Base-by-base conservation (phyloP, 805 yeast species). In the Saccharomyces eubayanus region DNA sequence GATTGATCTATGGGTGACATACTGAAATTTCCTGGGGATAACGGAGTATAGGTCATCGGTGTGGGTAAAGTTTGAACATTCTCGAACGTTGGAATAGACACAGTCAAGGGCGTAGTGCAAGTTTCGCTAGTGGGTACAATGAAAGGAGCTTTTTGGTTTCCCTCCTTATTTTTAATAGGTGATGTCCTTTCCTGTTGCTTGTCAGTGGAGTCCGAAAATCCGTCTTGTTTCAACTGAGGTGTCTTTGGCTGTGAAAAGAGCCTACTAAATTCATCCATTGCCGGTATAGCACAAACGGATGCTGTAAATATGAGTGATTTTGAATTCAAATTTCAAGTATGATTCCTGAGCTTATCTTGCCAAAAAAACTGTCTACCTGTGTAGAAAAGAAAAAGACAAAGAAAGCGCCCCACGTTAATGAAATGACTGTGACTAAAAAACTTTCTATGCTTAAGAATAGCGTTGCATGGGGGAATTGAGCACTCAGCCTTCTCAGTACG, bases 1-100 rank as follows among this genome's bases (percentile, higher is more conserved):
- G 52, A 31, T 29, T 54, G 57, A 21, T 54, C 57, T 11, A 53
- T 27, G 8, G 66, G 66, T 20, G 66, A 62, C n/a, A 55, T 51
- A 8, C 56, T 41, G 16, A 45, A 29, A 41, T 28, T 46, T 8
- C 51, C 52, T 8, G 69, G 67, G 6, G 62, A 56, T 21, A 47
- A 16, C 5, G 68, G 67, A 4, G 65, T 60, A 47, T 64, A 66
- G 2, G 60, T 54, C 64, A 67, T 62, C 36, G 72, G 72, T 1
- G 72, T 68, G 1, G 72, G 72, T 31, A 68, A 51, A 20, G 58
- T 54, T 3, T 63, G 59, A 28, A 65, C 57, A 36, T 58, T 54
- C 2, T 58, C 65, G 51, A 65, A 67, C 2, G 58, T 53, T 28
- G 67, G 65, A 5, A 59, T 61, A 3, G 52, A 43, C 9, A 62